These are phyloP conservation scores for Pelargonium hybrid DNA, from an alignment of 441 rosid genomes.

Conservation along the genomic window DNA sequence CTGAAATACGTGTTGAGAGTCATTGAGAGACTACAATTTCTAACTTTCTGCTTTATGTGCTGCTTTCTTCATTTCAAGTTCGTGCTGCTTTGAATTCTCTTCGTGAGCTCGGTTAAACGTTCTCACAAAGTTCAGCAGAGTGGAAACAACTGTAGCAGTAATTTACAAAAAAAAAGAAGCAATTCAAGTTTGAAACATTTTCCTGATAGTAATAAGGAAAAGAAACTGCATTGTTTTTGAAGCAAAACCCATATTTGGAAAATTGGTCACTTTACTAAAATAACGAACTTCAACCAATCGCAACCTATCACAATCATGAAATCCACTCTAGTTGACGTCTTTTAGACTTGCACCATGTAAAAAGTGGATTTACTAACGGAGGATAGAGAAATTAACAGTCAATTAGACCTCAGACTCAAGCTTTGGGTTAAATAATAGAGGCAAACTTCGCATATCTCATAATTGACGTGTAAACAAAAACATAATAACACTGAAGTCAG, in stretches of 20 bases:
- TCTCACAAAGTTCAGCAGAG: slow-evolving; percentile 69
- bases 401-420: background rate
- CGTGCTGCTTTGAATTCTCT: slow-evolving; percentile 73
- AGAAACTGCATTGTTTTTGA: too few species aligned
- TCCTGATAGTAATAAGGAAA: too few species aligned
- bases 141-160: slow-evolving; percentile 54
- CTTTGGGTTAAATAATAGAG: background rate
- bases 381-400: background rate
- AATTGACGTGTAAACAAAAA: background rate
- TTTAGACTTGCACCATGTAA: too few species aligned
- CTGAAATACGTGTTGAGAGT: background rate
- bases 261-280: too few species aligned
- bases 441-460: background rate
- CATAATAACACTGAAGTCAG: background rate
- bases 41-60: slow-evolving; percentile 32
- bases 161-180: slow-evolving; percentile 8
- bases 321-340: too few species aligned
- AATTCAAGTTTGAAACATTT: background rate
- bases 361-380: background rate
- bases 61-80: slow-evolving; percentile 37
- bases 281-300: too few species aligned
- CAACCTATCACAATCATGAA: too few species aligned
- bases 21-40: background rate
- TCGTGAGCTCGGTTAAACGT: slow-evolving; percentile 68
- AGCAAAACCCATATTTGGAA: too few species aligned